Evolutionary conservation across 352 stramenopile species (phyloP), one percentile per base, ranked within the genome.

Genomic region (Globisporangium spinosum): DNA sequence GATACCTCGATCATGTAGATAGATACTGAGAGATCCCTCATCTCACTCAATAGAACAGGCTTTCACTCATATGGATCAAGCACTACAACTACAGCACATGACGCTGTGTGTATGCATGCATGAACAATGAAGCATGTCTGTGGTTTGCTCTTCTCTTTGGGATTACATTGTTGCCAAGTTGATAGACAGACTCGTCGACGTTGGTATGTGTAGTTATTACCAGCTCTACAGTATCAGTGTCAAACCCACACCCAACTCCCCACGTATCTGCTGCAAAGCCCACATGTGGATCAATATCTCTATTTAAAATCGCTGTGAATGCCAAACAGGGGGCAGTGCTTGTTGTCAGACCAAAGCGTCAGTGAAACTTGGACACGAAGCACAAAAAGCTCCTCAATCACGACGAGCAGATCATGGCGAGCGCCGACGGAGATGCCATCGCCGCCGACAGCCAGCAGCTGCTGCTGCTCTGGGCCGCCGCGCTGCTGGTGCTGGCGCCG

Each of bases 401-500:
- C 47, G 2, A 12, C 49, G n/a, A 57, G 22, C 51, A 57, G n/a
- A 57, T 57, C 22, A 61, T 66, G 56, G 34, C 65, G 64, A 67
- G 63, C 15, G 70, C 62, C 27, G 35, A 49, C 5, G 43, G 3
- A 8, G 43, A 9, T n/a, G 43, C 13, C 35, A 13, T 13, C 35
- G 8, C 35, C 9, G 34, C 34, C 34, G 34, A 13, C 13, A 47
- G 40, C 40, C 40, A 47, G 13, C 40, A 47, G 40, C 40, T 8
- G 40, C 40, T 73, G 45, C 22, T 77, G 8, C 9, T 77, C 17
- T 22, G 65, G 22, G 68, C 74, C 1, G 67, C 69, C 9, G 70
- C 62, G 27, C 61, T 87, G 12, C 65, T n/a, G 71, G 73, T 38
- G 71, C 27, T 20, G 49, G 72, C 3, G 56, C 73, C 29, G 61